Percentiles rank a stretch among this genome's conserved stretches.
Conservation (phyloP, 176 grass and related monocot genomes). For the Zea luxurians region DNA sequence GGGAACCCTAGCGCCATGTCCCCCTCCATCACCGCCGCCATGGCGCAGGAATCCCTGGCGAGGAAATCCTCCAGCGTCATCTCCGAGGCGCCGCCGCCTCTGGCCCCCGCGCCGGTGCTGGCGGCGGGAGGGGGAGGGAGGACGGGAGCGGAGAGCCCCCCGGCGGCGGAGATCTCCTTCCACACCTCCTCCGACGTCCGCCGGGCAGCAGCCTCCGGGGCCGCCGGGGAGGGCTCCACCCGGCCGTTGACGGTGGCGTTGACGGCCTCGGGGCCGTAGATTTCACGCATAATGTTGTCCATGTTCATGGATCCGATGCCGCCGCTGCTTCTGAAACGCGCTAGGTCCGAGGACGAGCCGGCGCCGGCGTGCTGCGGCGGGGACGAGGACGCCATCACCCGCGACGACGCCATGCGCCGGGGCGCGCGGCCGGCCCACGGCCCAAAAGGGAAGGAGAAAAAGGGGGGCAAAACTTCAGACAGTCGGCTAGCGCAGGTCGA, state of each 20-base stretch:
- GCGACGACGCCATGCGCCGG: slow-evolving; percentile 67
- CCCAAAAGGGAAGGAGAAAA: neutral
- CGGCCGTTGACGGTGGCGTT: neutral
- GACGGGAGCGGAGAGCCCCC: slow-evolving; percentile 28
- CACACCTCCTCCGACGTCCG: slow-evolving; percentile 81
- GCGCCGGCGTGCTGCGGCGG: slow-evolving; percentile 40
- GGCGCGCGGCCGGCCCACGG: neutral
- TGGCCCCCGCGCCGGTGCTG: neutral
- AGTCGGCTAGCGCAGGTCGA: neutral
- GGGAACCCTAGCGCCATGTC: slow-evolving; percentile 42
- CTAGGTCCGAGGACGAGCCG: slow-evolving; percentile 39
- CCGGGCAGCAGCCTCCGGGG: slow-evolving; percentile 12
- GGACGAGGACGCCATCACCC: slow-evolving; percentile 70
- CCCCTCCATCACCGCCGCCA: slow-evolving; percentile 28
- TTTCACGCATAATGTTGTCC: slow-evolving; percentile 82
- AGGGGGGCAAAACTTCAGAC: neutral
- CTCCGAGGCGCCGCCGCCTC: slow-evolving; percentile 31
- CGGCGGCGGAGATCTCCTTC: slow-evolving; percentile 69
- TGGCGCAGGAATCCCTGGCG: slow-evolving; percentile 59
- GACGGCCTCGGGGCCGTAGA: slow-evolving; percentile 44
- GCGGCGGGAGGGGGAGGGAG: neutral
- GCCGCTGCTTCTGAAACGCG: slow-evolving; percentile 44
- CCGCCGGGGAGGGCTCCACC: neutral
- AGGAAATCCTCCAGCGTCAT: slow-evolving; percentile 99
- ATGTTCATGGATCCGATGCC: slow-evolving; percentile 90